Evolutionary conservation across 768 basidiomycete genomes (phyloP).

Genomic region (Lactifluus hygrophoroides): DNA sequence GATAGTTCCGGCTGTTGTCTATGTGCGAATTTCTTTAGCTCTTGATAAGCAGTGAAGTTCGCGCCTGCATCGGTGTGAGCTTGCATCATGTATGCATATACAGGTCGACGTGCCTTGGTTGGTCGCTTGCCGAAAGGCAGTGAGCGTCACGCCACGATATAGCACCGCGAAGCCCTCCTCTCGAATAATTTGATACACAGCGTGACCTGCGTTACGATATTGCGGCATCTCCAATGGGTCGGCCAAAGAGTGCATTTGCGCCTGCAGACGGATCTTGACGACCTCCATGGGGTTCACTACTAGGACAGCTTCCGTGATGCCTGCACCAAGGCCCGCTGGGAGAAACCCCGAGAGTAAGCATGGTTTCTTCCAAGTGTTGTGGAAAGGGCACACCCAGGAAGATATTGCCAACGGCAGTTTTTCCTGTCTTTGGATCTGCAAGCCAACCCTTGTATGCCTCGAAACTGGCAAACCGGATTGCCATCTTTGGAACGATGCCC

Average conservation of each 20-base stretch:
- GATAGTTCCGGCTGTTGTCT: slow-evolving; percentile 65
- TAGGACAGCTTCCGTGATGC: slow-evolving; percentile 87
- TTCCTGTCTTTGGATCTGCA: slow-evolving; percentile 66
- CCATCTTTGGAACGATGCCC: slow-evolving; percentile 99
- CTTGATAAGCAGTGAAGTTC: slow-evolving; percentile 97
- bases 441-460: slow-evolving; percentile 88
- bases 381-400: slow-evolving; percentile 62
- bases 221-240: slow-evolving; percentile 90
- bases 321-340: slow-evolving; percentile 87
- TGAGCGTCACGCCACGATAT: slow-evolving; percentile 89
- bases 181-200: slow-evolving; percentile 85
- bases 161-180: slow-evolving; percentile 83
- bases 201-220: slow-evolving; percentile 96
- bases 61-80: slow-evolving; percentile 45
- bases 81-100: background rate
- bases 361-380: background rate
- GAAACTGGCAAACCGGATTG: slow-evolving; percentile 96
- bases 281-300: slow-evolving; percentile 99
- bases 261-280: slow-evolving; percentile 96
- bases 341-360: background rate
- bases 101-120: slow-evolving; percentile 65
- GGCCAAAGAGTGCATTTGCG: slow-evolving; percentile 93
- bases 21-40: slow-evolving; percentile 81
- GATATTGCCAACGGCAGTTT: slow-evolving; percentile 68
- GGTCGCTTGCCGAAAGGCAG: slow-evolving; percentile 92